Evolutionary conservation across 768 basidiomycete species (phyloP), one percentile per base, ranked within the genome.

Genomic region (Cytidiella melzeri): DNA sequence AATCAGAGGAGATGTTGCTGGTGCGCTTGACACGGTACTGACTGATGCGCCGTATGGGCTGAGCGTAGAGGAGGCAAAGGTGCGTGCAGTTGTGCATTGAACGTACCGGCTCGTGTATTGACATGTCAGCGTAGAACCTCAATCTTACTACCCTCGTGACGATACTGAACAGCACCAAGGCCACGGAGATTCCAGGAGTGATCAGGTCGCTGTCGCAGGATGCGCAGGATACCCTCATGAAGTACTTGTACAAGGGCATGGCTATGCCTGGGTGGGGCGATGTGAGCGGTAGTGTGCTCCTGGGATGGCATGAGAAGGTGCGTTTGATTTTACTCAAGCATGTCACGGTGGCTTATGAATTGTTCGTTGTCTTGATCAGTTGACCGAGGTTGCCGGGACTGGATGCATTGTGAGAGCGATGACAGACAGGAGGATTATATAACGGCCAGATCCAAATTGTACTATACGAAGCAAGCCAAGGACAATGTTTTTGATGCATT

Each of bases 211-310:
- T 97, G 25, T 76, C 83, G 2, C 76, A 76, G 57, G 85, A 89
- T 44, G 70, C 77, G 39, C 90, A 93, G 61, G 95, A 96, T 61
- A 88, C 84, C 26, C 75, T 97, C 47, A 98, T 96, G 95, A 95
- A 94, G 64, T 98, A 95, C 62, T 72, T 98, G 13, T 98, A 97
- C 79, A 98, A 98, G 71, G 94, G 91, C 13, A 97, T 96, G 94
- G 79, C 73, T 15, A 66, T 75, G 59, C 71, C 74, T 2, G 81
- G 74, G 13, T 73, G 77, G 64, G 75, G 79, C 25, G 83, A 84
- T 54, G 72, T 82, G 49, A 79, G 73, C 57, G 81, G 81, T 38
- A 83, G 80, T 54, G 81, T 84, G 30, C 67, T 86, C 28, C 66
- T 95, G 37, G 87, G 83, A 12, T 97, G 95, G 95, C 95, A 98